Percentiles rank a stretch among this genome's conserved stretches.
phyloP scores from a whole-genome alignment of 768 basidiomycete species.

The Wakefieldia striispora region DNA sequence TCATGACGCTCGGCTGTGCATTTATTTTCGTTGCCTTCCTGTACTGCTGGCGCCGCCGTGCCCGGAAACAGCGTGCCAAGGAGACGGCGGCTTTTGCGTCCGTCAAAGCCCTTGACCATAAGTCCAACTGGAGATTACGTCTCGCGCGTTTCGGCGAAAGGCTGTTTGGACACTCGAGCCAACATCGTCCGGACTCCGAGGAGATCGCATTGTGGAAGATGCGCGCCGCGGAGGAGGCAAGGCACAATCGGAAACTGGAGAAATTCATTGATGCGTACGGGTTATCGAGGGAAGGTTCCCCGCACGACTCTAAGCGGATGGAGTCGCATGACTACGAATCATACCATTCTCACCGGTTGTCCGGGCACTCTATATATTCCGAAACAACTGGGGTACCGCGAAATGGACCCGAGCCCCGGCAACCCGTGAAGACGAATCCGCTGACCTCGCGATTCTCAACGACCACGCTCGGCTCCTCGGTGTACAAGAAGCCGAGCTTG shows the following conservation, averaged over 20 bases:
- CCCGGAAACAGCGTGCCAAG: constrained; percentile 65
- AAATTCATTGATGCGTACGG: constrained; percentile 49
- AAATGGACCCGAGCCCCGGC: constrained; percentile 66
- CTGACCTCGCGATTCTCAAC: constrained; percentile 49
- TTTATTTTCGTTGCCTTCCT: constrained; percentile 71
- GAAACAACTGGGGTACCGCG: constrained; percentile 64
- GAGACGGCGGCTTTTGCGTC: constrained; percentile 63
- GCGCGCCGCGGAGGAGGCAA: constrained; percentile 49
- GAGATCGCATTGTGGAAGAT: constrained; percentile 52
- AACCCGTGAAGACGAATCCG: constrained; percentile 55
- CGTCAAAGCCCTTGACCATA: constrained; percentile 50
- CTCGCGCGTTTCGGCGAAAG: constrained; percentile 55
- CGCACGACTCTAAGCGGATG: constrained; percentile 28
- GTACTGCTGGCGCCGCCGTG: constrained; percentile 67
- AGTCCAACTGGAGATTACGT: constrained; percentile 52
- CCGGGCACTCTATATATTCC: constrained; percentile 61
- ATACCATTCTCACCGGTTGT: constrained; percentile 35
- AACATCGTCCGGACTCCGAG: constrained; percentile 34
- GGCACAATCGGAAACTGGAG: constrained; percentile 48
- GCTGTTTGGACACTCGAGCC: constrained; percentile 51
- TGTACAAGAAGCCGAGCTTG: constrained; percentile 30
- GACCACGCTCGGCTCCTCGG: constrained; percentile 41
- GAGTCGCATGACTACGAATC: constrained; percentile 20
- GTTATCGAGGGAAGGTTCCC: constrained; percentile 41
- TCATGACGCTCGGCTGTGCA: constrained; percentile 79